A percentile compares a stretch with the other conserved stretches of the same genome.
Evolutionary conservation across 2,329 filamentous ascomycete species (phyloP).

Genomic region (Pseudogymnoascus sp.): DNA sequence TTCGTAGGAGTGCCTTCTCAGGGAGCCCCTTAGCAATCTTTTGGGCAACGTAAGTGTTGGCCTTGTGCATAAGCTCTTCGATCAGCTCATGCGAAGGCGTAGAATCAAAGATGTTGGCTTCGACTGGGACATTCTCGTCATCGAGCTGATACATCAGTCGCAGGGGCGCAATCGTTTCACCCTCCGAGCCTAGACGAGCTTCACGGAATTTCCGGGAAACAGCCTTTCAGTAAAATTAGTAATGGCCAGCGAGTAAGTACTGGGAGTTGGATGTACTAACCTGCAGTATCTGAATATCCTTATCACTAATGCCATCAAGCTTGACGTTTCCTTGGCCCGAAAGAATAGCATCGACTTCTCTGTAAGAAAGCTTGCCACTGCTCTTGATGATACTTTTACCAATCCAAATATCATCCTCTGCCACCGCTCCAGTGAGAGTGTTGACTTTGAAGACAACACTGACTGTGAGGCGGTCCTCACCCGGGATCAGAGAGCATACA

Average conservation of each 20-base stretch:
- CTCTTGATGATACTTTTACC: slow-evolving; percentile 93
- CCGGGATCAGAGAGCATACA: slow-evolving; percentile 77
- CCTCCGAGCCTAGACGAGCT: slow-evolving; percentile 70
- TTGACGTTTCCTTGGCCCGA: slow-evolving; percentile 52
- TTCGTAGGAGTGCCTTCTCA: slow-evolving; percentile 85
- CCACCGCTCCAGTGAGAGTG: slow-evolving; percentile 64
- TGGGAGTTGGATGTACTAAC: slow-evolving; percentile 34
- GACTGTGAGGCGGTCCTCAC: slow-evolving; percentile 82
- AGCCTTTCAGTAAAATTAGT: slow-evolving; percentile 36
- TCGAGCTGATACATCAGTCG: slow-evolving; percentile 89
- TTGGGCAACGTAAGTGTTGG: slow-evolving; percentile 81
- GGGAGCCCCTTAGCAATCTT: slow-evolving; percentile 71
- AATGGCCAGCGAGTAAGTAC: slow-evolving; percentile 16
- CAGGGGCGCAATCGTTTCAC: slow-evolving; percentile 72
- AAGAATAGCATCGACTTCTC: slow-evolving; percentile 77
- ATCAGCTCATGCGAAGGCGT: slow-evolving; percentile 84
- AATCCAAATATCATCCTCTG: slow-evolving; percentile 85
- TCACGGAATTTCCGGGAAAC: slow-evolving; percentile 88
- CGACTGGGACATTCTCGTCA: slow-evolving; percentile 94
- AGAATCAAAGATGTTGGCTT: slow-evolving; percentile 92
- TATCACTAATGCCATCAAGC: slow-evolving; percentile 56
- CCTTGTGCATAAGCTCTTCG: slow-evolving; percentile 90
- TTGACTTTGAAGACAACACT: slow-evolving; percentile 92
- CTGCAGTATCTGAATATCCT: slow-evolving; percentile 74
- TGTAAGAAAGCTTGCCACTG: slow-evolving; percentile 72